Percentiles rank a stretch among this genome's conserved stretches.
Conservation (phyloP, 2,329 filamentous ascomycete species). For the Eurotiales sp. region DNA sequence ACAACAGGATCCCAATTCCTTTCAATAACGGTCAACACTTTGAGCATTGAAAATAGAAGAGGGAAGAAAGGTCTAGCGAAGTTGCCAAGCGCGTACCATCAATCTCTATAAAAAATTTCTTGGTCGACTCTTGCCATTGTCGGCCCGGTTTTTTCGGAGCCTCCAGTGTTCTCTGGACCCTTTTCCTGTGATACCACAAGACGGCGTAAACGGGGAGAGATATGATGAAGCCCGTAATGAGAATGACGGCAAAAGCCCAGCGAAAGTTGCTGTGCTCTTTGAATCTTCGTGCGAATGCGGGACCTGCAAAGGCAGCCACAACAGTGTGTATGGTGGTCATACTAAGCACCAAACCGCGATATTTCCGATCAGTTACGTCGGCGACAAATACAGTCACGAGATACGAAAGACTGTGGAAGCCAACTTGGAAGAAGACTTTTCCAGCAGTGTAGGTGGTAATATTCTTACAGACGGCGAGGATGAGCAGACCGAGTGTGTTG, state of each 20-base stretch:
- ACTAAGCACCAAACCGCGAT: neutral
- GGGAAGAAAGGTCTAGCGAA: neutral
- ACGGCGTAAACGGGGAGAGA: neutral
- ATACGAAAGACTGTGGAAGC: neutral
- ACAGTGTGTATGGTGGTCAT: neutral
- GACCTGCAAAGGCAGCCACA: neutral
- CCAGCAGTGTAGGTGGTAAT: neutral
- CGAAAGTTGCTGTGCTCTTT: neutral
- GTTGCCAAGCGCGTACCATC: no score
- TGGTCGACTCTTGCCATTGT: neutral
- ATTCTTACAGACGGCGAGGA: neutral
- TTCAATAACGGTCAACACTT: no score
- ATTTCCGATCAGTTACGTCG: neutral
- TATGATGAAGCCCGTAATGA: neutral
- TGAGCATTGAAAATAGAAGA: neutral
- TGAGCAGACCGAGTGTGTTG: neutral
- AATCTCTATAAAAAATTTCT: neutral
- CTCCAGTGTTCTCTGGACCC: no score
- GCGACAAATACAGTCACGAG: neutral
- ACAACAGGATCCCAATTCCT: neutral
- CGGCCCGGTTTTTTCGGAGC: neutral
- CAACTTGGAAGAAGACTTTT: neutral
- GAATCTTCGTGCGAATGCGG: neutral
- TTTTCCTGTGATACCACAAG: neutral
- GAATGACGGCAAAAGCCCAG: neutral